Evolutionary conservation across 2,329 filamentous ascomycete species (phyloP).

Genomic region (Epichloe gansuensis): DNA sequence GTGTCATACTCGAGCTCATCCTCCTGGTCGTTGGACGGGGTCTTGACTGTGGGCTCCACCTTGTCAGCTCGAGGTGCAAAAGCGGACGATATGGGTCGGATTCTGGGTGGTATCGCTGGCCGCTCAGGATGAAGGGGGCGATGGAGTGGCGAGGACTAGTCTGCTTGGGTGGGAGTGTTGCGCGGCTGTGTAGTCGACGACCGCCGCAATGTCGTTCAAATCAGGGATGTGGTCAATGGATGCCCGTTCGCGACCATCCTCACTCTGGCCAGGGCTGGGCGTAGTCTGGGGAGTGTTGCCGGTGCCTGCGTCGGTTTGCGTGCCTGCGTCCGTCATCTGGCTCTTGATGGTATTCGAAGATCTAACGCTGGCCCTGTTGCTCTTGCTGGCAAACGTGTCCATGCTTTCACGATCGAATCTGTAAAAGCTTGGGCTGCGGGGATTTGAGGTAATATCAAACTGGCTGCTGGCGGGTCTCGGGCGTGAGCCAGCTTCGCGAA

Average conservation of each 20-base stretch:
- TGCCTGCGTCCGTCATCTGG: constrained; percentile 57
- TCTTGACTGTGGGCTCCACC: constrained; percentile 14
- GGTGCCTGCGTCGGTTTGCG: constrained; percentile 42
- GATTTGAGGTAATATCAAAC: constrained; percentile 71
- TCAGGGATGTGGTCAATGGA: constrained; percentile 27
- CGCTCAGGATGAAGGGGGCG: constrained; percentile 10
- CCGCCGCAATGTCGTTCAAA: constrained; percentile 19
- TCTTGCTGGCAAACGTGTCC: constrained; percentile 48
- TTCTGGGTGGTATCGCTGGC: constrained; percentile 8
- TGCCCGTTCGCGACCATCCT: constrained; percentile 34
- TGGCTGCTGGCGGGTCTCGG: constrained; percentile 62
- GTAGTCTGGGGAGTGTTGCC: constrained; percentile 40
- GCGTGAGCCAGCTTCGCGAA: constrained; percentile 69
- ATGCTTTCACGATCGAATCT: constrained; percentile 54
- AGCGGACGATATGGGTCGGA: background rate
- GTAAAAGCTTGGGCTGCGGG: constrained; percentile 58
- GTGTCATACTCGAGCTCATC: constrained; percentile 13
- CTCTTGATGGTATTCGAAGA: constrained; percentile 57
- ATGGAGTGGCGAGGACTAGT: constrained; percentile 28
- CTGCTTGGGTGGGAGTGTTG: constrained; percentile 38
- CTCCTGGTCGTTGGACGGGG: constrained; percentile 12
- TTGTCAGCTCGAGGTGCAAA: constrained; percentile 11
- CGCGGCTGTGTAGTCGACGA: constrained; percentile 49
- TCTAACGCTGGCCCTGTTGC: constrained; percentile 64
- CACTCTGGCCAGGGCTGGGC: constrained; percentile 41